Base-by-base conservation (phyloP, 768 basidiomycete species). In the Boletus pseudo-olivaceus region DNA sequence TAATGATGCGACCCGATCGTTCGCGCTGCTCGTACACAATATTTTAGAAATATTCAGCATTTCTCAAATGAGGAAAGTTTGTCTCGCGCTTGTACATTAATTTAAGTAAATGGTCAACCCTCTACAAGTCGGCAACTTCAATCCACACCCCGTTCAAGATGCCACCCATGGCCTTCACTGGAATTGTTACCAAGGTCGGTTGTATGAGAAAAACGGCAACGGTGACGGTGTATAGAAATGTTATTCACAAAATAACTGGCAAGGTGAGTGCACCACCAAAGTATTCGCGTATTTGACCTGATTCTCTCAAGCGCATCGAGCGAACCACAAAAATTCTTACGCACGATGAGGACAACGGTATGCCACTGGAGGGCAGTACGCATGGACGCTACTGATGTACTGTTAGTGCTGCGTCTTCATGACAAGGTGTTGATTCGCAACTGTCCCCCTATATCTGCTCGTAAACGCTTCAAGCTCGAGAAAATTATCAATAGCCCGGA, bases 161-260 rank as follows among this genome's bases (percentile, higher is more conserved):
- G 89, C 85, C 88, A 34, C 89, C 90, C 27, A 85, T 91, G 82
- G 72, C 83, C 15, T 80, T 93, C 59, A 77, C 77, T 23, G 90
- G 90, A 17, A 62, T 83, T 37, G 91, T 93, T 19, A 87, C 88
- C 32, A 92, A 89, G 69, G 86, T 81, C 20, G 90, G 91, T 9
- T 82, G 77, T 60, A 93, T 93, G 90, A 76, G 84, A 51, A 92
- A 91, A 67, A 93, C 90, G 0, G 90, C 80, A 14, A 93, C 91
- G 0, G 90, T 93, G 45, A 85, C 87, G 1, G 89, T 93, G 8
- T 83, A 86, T 23, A 81, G 90, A 53, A 82, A 78, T 75, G 76
- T 87, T 37, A 71, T 82, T n/a, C 89, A 93, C 64, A 80, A 81
- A 56, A 64, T 81, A 44, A 92, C 90, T 5, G 84, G 86, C 61